A percentile compares a stretch with the other conserved stretches of the same genome.
Conservation (phyloP, 2,329 filamentous ascomycete genomes). For the Colletotrichum kahawae region DNA sequence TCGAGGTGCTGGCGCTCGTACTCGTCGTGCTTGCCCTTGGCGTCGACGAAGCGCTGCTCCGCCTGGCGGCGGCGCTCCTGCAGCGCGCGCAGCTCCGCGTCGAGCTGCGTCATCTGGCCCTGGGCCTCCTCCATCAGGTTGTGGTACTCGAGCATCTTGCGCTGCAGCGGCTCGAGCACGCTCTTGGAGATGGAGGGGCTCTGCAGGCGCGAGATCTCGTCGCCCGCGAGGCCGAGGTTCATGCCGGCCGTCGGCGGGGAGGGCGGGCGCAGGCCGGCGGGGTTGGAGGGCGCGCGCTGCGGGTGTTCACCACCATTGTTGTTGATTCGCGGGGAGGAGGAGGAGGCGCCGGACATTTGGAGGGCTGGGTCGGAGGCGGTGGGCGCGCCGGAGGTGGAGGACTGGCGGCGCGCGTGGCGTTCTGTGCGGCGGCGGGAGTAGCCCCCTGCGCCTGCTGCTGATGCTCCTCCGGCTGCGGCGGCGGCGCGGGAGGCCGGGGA, state of each 20-base stretch:
- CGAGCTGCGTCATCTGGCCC: slow-evolving; percentile 44
- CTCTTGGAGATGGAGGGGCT: slow-evolving; percentile 47
- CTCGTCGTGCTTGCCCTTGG: slow-evolving; percentile 49
- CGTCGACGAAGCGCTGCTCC: slow-evolving; percentile 46
- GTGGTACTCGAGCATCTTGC: slow-evolving; percentile 49
- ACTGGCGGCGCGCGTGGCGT: slow-evolving; percentile 21
- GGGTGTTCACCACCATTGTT: background rate
- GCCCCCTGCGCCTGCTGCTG: background rate
- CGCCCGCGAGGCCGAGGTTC: slow-evolving; percentile 22
- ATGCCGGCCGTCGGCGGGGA: background rate
- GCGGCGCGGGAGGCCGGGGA: background rate
- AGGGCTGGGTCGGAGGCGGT: background rate
- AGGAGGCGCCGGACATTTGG: slow-evolving; percentile 1
- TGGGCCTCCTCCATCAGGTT: slow-evolving; percentile 46
- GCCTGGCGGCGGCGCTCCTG: slow-evolving; percentile 45
- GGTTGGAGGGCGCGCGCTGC: background rate
- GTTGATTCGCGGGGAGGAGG: background rate
- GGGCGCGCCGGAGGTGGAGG: slow-evolving; percentile 2
- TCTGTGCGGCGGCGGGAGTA: slow-evolving; percentile 19
- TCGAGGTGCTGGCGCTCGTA: slow-evolving; percentile 46
- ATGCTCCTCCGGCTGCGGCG: background rate
- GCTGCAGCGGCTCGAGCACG: slow-evolving; percentile 49
- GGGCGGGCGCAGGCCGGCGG: background rate
- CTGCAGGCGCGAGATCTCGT: slow-evolving; percentile 45
- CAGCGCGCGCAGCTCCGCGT: slow-evolving; percentile 46